phyloP scores from a whole-genome alignment of 208 protist genomes.

The Trypanosoma platydactyli region DNA sequence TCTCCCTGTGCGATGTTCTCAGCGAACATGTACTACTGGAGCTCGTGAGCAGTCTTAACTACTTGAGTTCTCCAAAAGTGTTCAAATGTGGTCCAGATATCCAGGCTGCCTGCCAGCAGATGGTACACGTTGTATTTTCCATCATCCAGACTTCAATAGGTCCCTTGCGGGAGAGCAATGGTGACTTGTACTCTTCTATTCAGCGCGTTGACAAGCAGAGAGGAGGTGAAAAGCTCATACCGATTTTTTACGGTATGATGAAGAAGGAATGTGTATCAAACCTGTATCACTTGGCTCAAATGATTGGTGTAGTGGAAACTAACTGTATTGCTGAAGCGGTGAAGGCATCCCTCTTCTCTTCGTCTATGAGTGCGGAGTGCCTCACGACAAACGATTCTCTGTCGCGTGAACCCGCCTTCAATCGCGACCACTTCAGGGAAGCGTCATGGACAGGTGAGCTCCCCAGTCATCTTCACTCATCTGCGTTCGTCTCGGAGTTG shows the following conservation, averaged over 20 bases:
- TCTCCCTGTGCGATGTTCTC: conserved; percentile 8
- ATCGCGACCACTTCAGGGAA: no score
- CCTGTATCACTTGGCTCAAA: background rate
- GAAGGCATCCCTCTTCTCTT: no score
- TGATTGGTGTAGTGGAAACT: no score
- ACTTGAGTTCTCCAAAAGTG: conserved; percentile 11
- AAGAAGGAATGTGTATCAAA: conserved; percentile 4
- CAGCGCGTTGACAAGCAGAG: background rate
- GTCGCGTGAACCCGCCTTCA: no score
- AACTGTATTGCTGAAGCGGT: no score
- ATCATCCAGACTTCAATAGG: conserved; percentile 7
- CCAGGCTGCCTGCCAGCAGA: conserved; percentile 17
- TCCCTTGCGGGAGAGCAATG: background rate
- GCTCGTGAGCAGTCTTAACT: conserved; percentile 18
- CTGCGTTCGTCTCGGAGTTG: no score
- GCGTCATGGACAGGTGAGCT: no score
- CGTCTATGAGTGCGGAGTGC: no score
- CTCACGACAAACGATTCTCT: no score
- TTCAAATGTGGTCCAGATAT: conserved; percentile 3
- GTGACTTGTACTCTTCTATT: background rate
- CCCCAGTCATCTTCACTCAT: no score
- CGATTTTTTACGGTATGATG: conserved; percentile 12
- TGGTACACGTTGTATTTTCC: conserved; percentile 3
- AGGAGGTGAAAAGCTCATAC: background rate
- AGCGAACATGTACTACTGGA: conserved; percentile 15